Base-by-base conservation (phyloP, 2,329 filamentous ascomycete species). In the Pezicula rhizophila region DNA sequence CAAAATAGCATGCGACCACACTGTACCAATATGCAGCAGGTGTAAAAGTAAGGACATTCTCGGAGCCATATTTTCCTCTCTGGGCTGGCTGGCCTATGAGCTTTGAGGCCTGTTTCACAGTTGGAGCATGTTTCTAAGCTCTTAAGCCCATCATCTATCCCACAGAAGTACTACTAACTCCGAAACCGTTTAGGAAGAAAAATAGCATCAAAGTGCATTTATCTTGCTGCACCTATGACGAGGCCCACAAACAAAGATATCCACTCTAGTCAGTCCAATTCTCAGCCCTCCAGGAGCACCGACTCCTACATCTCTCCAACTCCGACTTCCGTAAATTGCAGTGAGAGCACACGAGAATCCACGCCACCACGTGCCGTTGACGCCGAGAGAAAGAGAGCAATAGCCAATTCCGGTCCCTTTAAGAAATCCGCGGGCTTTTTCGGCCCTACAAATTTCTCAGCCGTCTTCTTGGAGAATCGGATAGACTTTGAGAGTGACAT, bases 371-470 rank as follows among this genome's bases (percentile, higher is more conserved):
- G n/a, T 26, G 14, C 7, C 14, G 15, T 31, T n/a, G 25, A 43
- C 34, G 49, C 47, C 33, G 39, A 20, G 15, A 38, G 25, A 25
- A 25, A 35, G 15, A 53, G 48, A 18, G 45, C 53, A 35, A 52
- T 46, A n/a, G 45, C 51, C 37, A 47, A 53, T 40, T 50, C 47
- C n/a, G 52, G 52, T 3, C 54, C 54, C 10, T 56, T 56, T 34
- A 52, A 52, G 12, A 54, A 54, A 34, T 49, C 47, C 14, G 52
- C 49, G 5, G 49, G 48, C 8, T 58, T 58, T 46, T 60, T 58
- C 37, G 58, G 58, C 10, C 60, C 60, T n/a, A 63, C 60, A 8
- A 60, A 55, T 45, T 64, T 62, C 54, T 62, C 60, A 1, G 61
- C 61, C 8, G 60, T 63, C 8, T 64, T 62, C 45, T 44, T 55